These are phyloP conservation scores for Colletotrichum costaricense DNA, from an alignment of 2,329 filamentous ascomycete species.

Conservation along the genomic window DNA sequence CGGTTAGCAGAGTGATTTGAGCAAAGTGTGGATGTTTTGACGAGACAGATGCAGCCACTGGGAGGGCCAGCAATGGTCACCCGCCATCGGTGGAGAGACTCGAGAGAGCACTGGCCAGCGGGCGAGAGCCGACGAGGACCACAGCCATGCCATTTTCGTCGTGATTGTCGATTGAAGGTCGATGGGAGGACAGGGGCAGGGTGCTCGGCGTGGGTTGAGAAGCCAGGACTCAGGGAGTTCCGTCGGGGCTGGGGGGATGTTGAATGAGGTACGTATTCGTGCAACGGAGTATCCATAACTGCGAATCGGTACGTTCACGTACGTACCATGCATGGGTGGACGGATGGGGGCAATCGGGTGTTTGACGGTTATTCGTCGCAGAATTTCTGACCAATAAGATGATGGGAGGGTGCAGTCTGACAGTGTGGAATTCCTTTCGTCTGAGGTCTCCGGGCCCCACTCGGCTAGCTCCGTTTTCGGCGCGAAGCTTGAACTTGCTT, in stretches of 20 bases:
- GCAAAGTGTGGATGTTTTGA: background rate
- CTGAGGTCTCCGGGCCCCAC: background rate
- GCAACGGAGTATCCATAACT: no score
- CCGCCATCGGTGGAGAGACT: background rate
- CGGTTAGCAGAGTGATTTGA: background rate
- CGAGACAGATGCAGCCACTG: constrained; percentile 18
- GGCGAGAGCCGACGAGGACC: background rate
- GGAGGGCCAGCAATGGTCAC: constrained; percentile 17
- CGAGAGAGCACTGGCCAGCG: background rate
- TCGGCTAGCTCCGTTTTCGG: constrained; percentile 31
- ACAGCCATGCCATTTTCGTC: background rate
- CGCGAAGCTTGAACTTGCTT: constrained; percentile 31
- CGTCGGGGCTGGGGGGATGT: background rate
- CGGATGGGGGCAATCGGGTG: background rate
- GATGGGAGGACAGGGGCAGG: background rate
- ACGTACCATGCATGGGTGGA: background rate
- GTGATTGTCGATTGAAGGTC: constrained; percentile 8
- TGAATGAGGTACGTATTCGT: no score
- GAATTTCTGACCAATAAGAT: background rate
- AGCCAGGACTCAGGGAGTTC: background rate
- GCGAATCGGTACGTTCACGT: no score
- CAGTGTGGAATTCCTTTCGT: background rate
- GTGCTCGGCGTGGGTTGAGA: background rate
- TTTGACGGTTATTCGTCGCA: background rate
- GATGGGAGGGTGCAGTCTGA: background rate